Conservation (phyloP, 2,329 filamentous ascomycete genomes). For the Escovopsis sp. region DNA sequence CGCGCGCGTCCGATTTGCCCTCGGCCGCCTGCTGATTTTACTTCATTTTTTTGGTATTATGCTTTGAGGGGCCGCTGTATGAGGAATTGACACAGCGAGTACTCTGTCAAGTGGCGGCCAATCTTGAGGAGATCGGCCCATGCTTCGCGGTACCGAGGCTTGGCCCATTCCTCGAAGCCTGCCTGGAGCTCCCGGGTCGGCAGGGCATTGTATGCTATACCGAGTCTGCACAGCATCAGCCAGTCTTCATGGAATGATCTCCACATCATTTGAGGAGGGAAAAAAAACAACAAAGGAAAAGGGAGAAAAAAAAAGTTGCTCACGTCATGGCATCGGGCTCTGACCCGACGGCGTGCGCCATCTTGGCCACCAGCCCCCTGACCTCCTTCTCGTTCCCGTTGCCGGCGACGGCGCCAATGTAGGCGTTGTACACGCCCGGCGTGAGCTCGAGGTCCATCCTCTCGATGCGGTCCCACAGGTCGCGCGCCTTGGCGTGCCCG, state of each 20-base stretch:
- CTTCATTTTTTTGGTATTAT: conserved; percentile 16
- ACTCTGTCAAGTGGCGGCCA: conserved; percentile 29
- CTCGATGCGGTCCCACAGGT: conserved; percentile 57
- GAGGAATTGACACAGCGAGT: conserved; percentile 34
- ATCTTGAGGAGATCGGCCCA: conserved; percentile 53
- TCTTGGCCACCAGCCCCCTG: conserved; percentile 48
- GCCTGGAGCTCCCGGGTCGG: conserved; percentile 50
- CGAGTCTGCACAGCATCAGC: conserved; percentile 40
- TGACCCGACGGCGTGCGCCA: conserved; percentile 50
- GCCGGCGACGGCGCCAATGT: conserved; percentile 60
- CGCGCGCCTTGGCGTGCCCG: conserved; percentile 44
- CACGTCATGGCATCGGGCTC: conserved; percentile 57
- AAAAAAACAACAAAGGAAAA: background rate
- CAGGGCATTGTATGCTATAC: conserved; percentile 60
- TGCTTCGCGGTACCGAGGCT: conserved; percentile 46
- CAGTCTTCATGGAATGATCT: background rate
- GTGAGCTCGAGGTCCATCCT: conserved; percentile 69
- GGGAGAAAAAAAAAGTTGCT: conserved; percentile 22
- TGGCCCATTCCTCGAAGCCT: conserved; percentile 61
- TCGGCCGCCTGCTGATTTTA: too few species aligned
- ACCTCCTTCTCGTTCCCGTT: conserved; percentile 57
- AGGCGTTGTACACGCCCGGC: conserved; percentile 57
- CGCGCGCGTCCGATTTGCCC: too few species aligned
- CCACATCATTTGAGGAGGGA: background rate
- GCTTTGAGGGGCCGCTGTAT: conserved; percentile 32